Conservation (phyloP, 148 eudicot species). For the Diospyros lotus region DNA sequence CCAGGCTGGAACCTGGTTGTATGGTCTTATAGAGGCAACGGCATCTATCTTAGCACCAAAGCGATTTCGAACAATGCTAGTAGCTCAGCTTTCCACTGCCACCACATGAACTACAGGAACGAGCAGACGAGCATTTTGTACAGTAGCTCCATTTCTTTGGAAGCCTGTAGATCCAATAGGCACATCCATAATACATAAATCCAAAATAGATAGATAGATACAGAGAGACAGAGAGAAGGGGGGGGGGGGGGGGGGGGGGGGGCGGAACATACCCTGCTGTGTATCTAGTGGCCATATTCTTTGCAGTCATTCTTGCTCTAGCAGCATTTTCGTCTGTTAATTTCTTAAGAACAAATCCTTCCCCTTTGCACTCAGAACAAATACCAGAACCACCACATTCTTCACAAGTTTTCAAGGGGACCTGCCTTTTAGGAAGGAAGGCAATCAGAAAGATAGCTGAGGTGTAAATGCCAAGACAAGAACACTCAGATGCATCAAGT, state of each 20-base stretch:
- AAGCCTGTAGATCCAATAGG: constrained; percentile 47
- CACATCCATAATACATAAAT: background rate
- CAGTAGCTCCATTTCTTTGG: constrained; percentile 99
- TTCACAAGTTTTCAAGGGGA: constrained; percentile 56
- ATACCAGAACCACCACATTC: constrained; percentile 88
- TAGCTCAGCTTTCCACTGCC: constrained; percentile 71
- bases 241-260: background rate
- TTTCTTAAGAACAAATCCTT: constrained; percentile 82
- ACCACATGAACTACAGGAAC: constrained; percentile 74
- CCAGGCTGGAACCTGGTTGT: constrained; percentile 4
- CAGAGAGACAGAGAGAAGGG: background rate
- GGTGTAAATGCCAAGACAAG: background rate
- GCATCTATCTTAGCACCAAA: background rate
- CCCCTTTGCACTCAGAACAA: constrained; percentile 93
- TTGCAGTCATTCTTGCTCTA: constrained; percentile 66
- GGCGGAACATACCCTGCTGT: constrained; percentile 66
- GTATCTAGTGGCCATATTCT: constrained; percentile 79
- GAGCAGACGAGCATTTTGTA: constrained; percentile 74
- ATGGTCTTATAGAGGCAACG: background rate
- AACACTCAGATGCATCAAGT: background rate
- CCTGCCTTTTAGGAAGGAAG: constrained; percentile 36
- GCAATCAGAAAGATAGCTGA: background rate
- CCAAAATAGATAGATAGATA: background rate
- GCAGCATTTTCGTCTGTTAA: constrained; percentile 66
- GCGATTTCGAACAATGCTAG: constrained; percentile 10